Evolutionary conservation across 305 asterid genomes (phyloP), one percentile per base, ranked within the genome.

Genomic region (Solanum hybrid): DNA sequence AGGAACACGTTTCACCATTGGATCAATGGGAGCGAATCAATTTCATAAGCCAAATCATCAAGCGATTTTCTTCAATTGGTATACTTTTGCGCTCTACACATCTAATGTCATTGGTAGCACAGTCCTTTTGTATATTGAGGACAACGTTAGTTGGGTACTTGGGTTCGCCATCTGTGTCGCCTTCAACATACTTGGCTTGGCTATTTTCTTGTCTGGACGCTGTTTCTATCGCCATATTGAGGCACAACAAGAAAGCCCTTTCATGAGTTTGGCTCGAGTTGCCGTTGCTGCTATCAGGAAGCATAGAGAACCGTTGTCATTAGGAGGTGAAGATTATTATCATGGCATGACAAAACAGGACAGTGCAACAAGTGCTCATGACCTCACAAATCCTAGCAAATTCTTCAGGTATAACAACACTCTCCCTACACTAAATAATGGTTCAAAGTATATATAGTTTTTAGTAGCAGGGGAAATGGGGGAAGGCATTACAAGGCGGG

Each of bases 11-110:
- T 95, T 95, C 92, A 94, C 96, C 9, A 90, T 95, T 6, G 98
- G 95, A 51, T 90, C 98, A 15, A 93, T 96, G 95, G 98, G 98
- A 15, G 98, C 98, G 0, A 94, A 95, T 33, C 98, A 96, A 79
- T 92, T 95, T 5, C 89, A 90, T 45, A 91, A 41, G 57, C 90
- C 94, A 61, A 93, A 93, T 89, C 93, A 94, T 80, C 97, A 90
- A 57, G 92, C 89, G 2, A 81, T 90, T 72, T 95, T 93, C 93
- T 94, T 95, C 93, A 95, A 96, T 80, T 96, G 98, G 98, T 96
- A 91, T 90, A 91, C 94, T 4, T 91, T 95, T 89, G 93, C 95
- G 4, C 90, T 96, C 94, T 94, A 96, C 89, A 77, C 93, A 2
- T 91, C 95, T 85, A 79, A 94, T 11, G 89, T 93, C n/a, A 34